Evolutionary conservation across 139 green algal species (phyloP), one percentile per base, ranked within the genome.

Genomic region (Chlamydomonas incerta): DNA sequence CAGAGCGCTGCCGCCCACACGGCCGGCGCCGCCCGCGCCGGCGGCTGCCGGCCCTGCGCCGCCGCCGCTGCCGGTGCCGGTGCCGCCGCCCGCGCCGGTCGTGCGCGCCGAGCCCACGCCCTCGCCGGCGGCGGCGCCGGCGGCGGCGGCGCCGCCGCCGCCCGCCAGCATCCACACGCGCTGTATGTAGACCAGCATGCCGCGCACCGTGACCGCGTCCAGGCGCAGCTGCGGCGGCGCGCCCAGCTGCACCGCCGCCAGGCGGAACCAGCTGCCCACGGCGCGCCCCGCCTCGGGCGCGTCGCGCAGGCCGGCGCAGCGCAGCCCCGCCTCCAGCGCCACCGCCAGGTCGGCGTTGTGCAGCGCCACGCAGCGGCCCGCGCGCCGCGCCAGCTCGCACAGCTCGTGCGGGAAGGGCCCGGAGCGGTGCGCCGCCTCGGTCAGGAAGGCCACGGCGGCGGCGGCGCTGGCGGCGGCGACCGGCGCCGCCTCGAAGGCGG

Each of bases 251-350:
- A 88, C 74, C 8, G 67, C 66, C 1, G 73, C 83, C 26, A 89
- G 41, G 26, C 80, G 65, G 41, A 84, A 85, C 47, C 74, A 74
- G 47, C 65, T 79, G 18, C 50, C 72, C 26, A 74, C 83, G 21
- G 72, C 74, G 8, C 81, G 80, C 3, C 81, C 80, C 18, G 80
- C 88, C 69, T 92, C 88, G 26, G 47, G 10, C 3, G 74, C 57
- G 60, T 92, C 88, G 1, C 85, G 67, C 55, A 92, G 88, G 4
- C 88, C 88, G 24, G 76, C 47, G 33, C 68, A 82, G 18, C 87
- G 67, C n/a, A 91, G 71, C 20, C 87, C 76, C 24, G 65, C 82
- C 76, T 92, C 88, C 67, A 92, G 85, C 10, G 81, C 58, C 15
- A 92, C 34, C 0, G 31, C 33, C n/a, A 75, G 17, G 35, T 89